phyloP scores from a whole-genome alignment of 2,329 filamentous ascomycete genomes.

The Magnaporthiopsis incrustans region DNA sequence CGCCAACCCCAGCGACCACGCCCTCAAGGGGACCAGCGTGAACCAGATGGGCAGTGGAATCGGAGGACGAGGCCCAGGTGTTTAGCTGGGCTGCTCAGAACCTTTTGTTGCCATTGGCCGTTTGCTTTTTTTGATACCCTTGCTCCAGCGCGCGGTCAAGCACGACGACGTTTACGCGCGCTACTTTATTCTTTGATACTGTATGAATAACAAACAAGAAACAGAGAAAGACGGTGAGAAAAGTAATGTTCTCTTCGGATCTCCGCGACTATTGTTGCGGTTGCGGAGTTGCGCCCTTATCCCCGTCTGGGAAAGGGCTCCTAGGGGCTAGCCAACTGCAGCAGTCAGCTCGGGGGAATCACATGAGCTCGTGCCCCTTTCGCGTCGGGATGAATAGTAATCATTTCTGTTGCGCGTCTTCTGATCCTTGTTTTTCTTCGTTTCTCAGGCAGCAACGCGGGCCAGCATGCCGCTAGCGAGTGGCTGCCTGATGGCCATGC shows the following conservation, averaged over 20 bases:
- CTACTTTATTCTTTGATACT: background rate
- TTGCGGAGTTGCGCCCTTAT: too few relatives aligned
- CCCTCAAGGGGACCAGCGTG: slow-evolving; percentile 47
- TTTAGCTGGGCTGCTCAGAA: background rate
- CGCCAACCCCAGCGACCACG: slow-evolving; percentile 84
- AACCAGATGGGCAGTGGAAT: slow-evolving; percentile 49
- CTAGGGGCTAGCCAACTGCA: too few relatives aligned
- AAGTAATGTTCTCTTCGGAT: too few relatives aligned
- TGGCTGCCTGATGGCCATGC: too few relatives aligned
- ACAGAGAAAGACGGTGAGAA: too few relatives aligned
- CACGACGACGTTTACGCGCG: background rate
- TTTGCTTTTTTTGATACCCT: background rate
- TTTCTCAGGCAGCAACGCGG: background rate
- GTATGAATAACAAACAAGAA: too few relatives aligned
- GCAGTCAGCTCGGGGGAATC: background rate
- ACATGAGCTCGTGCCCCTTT: background rate
- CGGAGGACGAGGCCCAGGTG: slow-evolving; percentile 25
- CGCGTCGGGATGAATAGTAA: background rate
- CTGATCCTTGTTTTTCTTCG: background rate
- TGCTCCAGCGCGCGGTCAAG: background rate
- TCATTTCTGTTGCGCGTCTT: too few relatives aligned
- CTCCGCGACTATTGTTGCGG: too few relatives aligned
- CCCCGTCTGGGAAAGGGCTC: too few relatives aligned
- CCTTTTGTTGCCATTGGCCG: background rate
- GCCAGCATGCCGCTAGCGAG: too few relatives aligned